Evolutionary conservation across 176 grass and related monocot species (phyloP).

Genomic region (Phoenix roebelenii): DNA sequence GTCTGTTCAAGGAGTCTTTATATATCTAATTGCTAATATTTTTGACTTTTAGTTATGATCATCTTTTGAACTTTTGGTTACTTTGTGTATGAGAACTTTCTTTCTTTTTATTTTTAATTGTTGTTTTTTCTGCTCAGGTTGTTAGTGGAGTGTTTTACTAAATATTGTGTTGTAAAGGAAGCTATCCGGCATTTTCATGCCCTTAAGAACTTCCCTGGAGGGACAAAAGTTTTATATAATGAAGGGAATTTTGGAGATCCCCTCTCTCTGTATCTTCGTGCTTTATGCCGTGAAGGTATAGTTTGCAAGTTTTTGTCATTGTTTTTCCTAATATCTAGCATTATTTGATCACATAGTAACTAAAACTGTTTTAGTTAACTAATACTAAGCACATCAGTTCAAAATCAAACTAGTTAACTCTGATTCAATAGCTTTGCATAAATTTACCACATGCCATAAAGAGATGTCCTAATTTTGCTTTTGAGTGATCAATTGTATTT

Average conservation of each 20-base stretch:
- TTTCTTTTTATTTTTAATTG: slow-evolving; percentile 12
- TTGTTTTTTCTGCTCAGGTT: slow-evolving; percentile 40
- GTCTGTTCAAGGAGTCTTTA: no score
- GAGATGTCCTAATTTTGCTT: no score
- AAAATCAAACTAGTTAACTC: no score
- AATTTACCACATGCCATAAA: no score
- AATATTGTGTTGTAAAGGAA: slow-evolving; percentile 93
- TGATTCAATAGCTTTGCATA: no score
- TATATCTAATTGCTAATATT: neutral
- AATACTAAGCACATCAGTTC: no score
- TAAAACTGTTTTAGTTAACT: no score
- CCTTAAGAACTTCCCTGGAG: slow-evolving; percentile 69
- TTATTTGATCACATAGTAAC: no score
- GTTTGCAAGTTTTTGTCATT: slow-evolving; percentile 15
- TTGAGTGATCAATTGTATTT: no score
- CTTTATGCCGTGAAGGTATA: slow-evolving; percentile 72
- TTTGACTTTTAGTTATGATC: neutral
- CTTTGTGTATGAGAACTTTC: neutral
- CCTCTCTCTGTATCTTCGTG: slow-evolving; percentile 90
- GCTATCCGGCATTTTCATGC: slow-evolving; percentile 92
- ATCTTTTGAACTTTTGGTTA: neutral
- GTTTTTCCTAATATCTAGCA: neutral
- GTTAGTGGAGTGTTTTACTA: slow-evolving; percentile 94
- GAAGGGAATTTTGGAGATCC: slow-evolving; percentile 84
- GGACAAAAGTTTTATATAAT: slow-evolving; percentile 75